Evolutionary conservation across 2,329 filamentous ascomycete species (phyloP).

Genomic region (Cladosporium sp.): DNA sequence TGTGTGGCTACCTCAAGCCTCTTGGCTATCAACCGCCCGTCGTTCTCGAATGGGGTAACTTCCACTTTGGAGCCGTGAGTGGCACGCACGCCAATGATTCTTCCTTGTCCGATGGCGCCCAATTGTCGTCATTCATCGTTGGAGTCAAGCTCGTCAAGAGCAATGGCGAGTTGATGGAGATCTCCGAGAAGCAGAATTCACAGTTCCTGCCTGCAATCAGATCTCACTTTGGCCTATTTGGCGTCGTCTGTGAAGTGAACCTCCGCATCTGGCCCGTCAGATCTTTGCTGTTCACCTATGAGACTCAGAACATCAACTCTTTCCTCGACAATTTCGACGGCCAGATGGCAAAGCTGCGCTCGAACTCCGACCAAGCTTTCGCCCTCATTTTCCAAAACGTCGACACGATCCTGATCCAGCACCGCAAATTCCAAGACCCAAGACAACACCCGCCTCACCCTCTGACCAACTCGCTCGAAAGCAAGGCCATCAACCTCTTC

Average conservation of each 20-base stretch:
- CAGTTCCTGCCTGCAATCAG: slow-evolving; percentile 10
- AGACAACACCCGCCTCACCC: background rate
- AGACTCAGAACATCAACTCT: background rate
- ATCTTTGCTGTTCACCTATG: slow-evolving; percentile 11
- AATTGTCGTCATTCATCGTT: slow-evolving; percentile 12
- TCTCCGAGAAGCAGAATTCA: slow-evolving; percentile 10
- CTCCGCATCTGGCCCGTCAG: slow-evolving; percentile 11
- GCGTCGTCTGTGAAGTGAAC: slow-evolving; percentile 12
- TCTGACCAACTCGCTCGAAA: slow-evolving; percentile 8
- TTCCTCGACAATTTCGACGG: slow-evolving; percentile 2
- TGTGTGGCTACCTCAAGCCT: slow-evolving; percentile 12
- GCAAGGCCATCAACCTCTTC: slow-evolving; percentile 9
- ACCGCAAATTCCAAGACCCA: slow-evolving; percentile 8
- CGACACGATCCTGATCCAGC: slow-evolving; percentile 12
- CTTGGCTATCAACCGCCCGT: slow-evolving; percentile 13
- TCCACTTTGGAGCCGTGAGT: slow-evolving; percentile 11
- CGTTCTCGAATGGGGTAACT: slow-evolving; percentile 16
- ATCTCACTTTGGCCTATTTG: slow-evolving; percentile 14
- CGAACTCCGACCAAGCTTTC: slow-evolving; percentile 11
- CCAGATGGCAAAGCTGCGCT: slow-evolving; percentile 1
- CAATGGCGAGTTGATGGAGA: slow-evolving; percentile 8
- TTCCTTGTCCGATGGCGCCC: slow-evolving; percentile 3
- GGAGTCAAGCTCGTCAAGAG: slow-evolving; percentile 14
- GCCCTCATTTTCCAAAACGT: slow-evolving; percentile 13
- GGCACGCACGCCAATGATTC: slow-evolving; percentile 13